Evolutionary conservation across 2,329 filamentous ascomycete genomes (phyloP), one percentile per base, ranked within the genome.

Genomic region (Furcasterigmium sp.): DNA sequence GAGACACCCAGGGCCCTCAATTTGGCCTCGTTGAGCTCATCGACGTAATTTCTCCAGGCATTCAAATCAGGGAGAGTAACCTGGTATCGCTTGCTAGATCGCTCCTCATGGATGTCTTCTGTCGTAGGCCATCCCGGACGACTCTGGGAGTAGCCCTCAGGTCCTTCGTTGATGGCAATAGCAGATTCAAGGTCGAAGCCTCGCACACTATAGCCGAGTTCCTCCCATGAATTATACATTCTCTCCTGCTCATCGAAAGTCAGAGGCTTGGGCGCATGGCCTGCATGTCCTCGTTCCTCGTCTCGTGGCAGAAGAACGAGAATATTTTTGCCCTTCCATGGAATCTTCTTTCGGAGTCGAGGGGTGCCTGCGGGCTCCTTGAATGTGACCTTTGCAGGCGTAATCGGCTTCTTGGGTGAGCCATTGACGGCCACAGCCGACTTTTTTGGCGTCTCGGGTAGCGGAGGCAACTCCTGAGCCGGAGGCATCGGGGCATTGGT

Each of bases 1-100:
- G 82, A 90, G 11, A 97, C 93, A 51, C 93, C 93, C 43, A 98
- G 75, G 40, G 91, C 91, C 48, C 90, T 83, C 41, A 98, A 73
- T 67, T 96, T 98, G 47, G 91, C 89, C 67, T 98, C 93, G 53
- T 87, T 82, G 28, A 97, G 70, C 52, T 85, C 84, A 43, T 85
- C 78, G 46, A 91, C 85, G 62, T 97, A 95, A 20, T 81, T 73
- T 56, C 88, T 85, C 78, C 78, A 82, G 1, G 76, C 72, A 59
- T 83, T 81, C 49, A 85, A 66, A 56, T 88, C 84, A 2, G 87
- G 85, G 46, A 93, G 72, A 19, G 75, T 74, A 28, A 93, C 83
- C 42, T 70, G 73, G 56, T 72, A 84, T n/a, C 61, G 62, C 5
- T 67, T 64, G 37, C 72, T 59, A 14, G 69, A 62, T 37, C 78